Evolutionary conservation across 2,329 filamentous ascomycete genomes (phyloP), one percentile per base, ranked within the genome.

Genomic region (Trichoderma sp.): DNA sequence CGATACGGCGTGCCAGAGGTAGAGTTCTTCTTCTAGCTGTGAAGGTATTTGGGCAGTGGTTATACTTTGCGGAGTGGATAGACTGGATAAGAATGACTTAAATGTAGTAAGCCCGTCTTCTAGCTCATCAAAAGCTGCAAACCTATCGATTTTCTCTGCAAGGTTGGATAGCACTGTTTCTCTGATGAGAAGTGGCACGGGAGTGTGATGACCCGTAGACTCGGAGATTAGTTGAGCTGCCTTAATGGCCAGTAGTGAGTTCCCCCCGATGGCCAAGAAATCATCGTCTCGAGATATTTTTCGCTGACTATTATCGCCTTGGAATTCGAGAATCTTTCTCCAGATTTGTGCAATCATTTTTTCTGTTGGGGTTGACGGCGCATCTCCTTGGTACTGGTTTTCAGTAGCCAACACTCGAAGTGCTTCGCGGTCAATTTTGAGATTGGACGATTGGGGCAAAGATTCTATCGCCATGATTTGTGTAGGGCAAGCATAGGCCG

Each of bases 231-330:
- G 7, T 1, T n/a, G 58, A 35, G 58, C 58, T 8, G 58, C 58
- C 39, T 50, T 60, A 15, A 60, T 60, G 25, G 58, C 58, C 3
- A 60, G n/a, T 15, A 60, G 29, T 12, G 58, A 60, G n/a, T 60
- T 60, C 35, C 58, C 58, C 8, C 58, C 58, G 3, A 60, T 60
- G 19, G 58, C 58, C 27, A 60, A 60, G 29, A 60, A 60, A 45
- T 60, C 58, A 13, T 45, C 58, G 17, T 60, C 58, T 48, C 58
- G 42, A 9, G n/a, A 48, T 8, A 60, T 50, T 10, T 10, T 12
- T 12, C 27, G 12, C 19, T 35, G 19, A 25, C 8, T 22, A 25
- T 19, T 6, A 22, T 25, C 15, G 13, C 1, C 7, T 25, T 48
- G 39, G 1, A 25, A 25, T 8, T 34, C n/a, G 27, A 60, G 58